Evolutionary conservation across 2,329 filamentous ascomycete genomes (phyloP).

Genomic region (Raffaelea deltoideospora): DNA sequence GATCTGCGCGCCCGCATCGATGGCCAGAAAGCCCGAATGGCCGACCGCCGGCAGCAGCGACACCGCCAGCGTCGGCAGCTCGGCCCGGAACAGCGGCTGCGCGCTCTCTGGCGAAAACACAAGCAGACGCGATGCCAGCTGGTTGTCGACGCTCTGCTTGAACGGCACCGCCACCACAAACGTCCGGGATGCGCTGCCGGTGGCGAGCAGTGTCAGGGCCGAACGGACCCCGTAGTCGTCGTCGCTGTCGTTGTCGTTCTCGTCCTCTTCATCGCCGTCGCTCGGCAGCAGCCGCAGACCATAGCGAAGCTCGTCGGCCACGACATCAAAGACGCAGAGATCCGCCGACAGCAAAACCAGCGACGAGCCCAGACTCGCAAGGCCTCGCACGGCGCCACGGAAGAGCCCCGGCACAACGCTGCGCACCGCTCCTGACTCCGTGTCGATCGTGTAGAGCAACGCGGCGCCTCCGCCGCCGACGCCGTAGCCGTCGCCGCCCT

Average conservation of each 20-base stretch:
- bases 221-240: slow-evolving; percentile 10
- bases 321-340: slow-evolving; percentile 70
- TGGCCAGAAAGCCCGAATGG: slow-evolving; percentile 55
- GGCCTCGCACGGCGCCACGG: slow-evolving; percentile 46
- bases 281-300: slow-evolving; percentile 36
- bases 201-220: slow-evolving; percentile 51
- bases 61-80: slow-evolving; percentile 43
- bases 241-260: no score
- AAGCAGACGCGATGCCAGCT: slow-evolving; percentile 38
- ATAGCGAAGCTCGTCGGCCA: slow-evolving; percentile 60
- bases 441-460: slow-evolving; percentile 62
- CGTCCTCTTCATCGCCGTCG: slow-evolving; percentile 18
- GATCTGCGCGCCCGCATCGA: slow-evolving; percentile 65
- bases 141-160: slow-evolving; percentile 12
- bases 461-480: slow-evolving; percentile 21
- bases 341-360: slow-evolving; percentile 61
- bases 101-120: slow-evolving; percentile 47
- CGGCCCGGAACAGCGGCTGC: slow-evolving; percentile 42
- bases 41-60: slow-evolving; percentile 49
- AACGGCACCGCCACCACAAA: slow-evolving; percentile 46
- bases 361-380: slow-evolving; percentile 58
- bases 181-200: slow-evolving; percentile 48
- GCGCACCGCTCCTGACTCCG: slow-evolving; percentile 49
- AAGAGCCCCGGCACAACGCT: slow-evolving; percentile 53
- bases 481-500: neutral